Conservation (phyloP, 2,329 filamentous ascomycete species). For the Emydomyces testavorans region DNA sequence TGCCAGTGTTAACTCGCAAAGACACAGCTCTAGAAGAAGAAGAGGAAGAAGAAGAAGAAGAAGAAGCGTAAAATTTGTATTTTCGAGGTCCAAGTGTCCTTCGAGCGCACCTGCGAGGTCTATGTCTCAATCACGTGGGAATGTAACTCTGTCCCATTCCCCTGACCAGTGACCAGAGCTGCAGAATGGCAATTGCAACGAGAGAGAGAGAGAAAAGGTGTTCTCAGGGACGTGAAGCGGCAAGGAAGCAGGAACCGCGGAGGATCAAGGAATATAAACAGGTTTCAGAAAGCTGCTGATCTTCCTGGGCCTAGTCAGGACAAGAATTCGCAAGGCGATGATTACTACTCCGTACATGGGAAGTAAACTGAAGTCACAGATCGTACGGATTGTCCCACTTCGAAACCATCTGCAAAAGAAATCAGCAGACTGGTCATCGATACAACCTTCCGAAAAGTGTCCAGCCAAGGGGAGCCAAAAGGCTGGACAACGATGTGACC, state of each 20-base stretch:
- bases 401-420: conserved; percentile 3
- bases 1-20: too few species aligned
- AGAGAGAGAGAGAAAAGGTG: background rate
- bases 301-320: background rate
- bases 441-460: conserved; percentile 14
- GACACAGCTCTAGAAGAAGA: too few species aligned
- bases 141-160: too few species aligned
- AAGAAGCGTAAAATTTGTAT: background rate
- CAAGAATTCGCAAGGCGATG: background rate
- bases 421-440: conserved; percentile 13
- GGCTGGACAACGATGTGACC: conserved; percentile 17
- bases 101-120: background rate
- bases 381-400: background rate
- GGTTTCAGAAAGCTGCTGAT: conserved; percentile 1
- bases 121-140: too few species aligned
- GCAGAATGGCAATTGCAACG: background rate
- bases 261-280: background rate
- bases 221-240: background rate
- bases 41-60: too few species aligned
- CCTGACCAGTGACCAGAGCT: too few species aligned
- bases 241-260: background rate
- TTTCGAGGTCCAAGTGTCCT: background rate
- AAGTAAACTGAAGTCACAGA: background rate
- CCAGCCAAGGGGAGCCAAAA: conserved; percentile 9
- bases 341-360: background rate